Base-by-base conservation (phyloP, 495 filamentous ascomycete species). In the Penicillium maclennaniae region DNA sequence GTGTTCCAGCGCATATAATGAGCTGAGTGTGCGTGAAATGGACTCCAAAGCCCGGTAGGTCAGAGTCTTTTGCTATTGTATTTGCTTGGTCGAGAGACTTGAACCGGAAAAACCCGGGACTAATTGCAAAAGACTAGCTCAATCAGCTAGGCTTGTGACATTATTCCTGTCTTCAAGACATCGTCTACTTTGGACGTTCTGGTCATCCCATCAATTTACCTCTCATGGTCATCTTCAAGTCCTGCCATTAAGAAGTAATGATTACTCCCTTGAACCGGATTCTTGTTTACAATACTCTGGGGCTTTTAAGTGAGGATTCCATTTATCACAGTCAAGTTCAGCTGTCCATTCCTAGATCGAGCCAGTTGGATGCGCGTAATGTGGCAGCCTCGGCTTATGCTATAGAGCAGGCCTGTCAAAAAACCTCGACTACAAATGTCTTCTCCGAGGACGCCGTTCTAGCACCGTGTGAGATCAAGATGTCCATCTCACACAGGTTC, bases 271-370 rank as follows among this genome's bases (percentile, higher is more conserved):
- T 21, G 39, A 7, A n/a, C 55, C 6, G 48, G 53, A 7, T 62
- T 55, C 27, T 12, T 62, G 7, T 20, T 40, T 3, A 37, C 51
- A 17, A 62, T 49, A 40, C 34, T 62, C 41, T 62, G 55, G 55
- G 55, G 59, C 5, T 31, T 55, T n/a, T 58, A 40, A 6, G 41
- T 48, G 8, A 49, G 37, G 6, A 50, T 62, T 34, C 59, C 59
- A 1, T 59, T 53, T 44, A 58, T 55, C 19, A 25, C 44, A 15
- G 55, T 62, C 8, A 36, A 55, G 10, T 45, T 51, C 27, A 26
- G 40, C 23, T 34, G 49, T 6, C 42, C 59, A 6, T n/a, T 49
- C 28, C 28, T 43, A 19, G 51, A 59, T 27, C 59, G 59, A 31
- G 48, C 54, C 12, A n/a, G 6, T 61, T 12, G 55, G 54, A 10